Percentiles rank a stretch among this genome's conserved stretches.
These are phyloP conservation scores for Calonectria crousiana DNA, from an alignment of 2,329 filamentous ascomycete genomes.

Conservation along the genomic window DNA sequence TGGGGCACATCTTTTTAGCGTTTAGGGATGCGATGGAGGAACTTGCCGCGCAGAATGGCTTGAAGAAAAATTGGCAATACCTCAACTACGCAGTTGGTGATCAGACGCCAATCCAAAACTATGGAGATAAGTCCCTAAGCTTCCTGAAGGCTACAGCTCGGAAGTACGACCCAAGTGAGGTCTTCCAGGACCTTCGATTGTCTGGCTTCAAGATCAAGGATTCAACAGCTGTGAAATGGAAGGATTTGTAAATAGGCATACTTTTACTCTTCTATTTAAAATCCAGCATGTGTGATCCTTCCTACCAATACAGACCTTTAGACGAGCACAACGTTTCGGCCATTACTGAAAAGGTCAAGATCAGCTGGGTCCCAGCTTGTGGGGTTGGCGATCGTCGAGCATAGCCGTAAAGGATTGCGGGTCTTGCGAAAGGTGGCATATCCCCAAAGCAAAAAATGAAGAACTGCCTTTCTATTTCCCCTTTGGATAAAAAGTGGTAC, in stretches of 20 bases:
- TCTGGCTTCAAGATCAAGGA: neutral
- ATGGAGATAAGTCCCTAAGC: neutral
- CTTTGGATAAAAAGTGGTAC: neutral
- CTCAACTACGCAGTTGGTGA: neutral
- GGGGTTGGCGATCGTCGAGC: neutral
- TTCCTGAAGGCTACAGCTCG: neutral
- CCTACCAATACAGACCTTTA: too few species aligned
- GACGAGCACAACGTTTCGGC: too few species aligned
- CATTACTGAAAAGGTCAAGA: neutral
- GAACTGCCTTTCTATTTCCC: neutral
- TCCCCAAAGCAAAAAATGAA: neutral
- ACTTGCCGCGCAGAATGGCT: neutral
- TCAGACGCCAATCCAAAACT: neutral
- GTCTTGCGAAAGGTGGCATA: neutral
- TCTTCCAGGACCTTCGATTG: neutral
- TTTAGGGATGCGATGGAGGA: neutral
- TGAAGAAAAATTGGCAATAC: constrained; percentile 3
- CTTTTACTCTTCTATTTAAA: too few species aligned
- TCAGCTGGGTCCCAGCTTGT: neutral
- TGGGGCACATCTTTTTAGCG: neutral
- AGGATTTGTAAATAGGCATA: neutral
- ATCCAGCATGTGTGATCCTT: too few species aligned
- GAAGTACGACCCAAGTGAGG: neutral
- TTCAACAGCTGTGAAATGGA: neutral
- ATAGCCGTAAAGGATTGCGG: neutral